Evolutionary conservation across 148 eudicot species (phyloP), one percentile per base, ranked within the genome.

Genomic region (Diospyros lotus): DNA sequence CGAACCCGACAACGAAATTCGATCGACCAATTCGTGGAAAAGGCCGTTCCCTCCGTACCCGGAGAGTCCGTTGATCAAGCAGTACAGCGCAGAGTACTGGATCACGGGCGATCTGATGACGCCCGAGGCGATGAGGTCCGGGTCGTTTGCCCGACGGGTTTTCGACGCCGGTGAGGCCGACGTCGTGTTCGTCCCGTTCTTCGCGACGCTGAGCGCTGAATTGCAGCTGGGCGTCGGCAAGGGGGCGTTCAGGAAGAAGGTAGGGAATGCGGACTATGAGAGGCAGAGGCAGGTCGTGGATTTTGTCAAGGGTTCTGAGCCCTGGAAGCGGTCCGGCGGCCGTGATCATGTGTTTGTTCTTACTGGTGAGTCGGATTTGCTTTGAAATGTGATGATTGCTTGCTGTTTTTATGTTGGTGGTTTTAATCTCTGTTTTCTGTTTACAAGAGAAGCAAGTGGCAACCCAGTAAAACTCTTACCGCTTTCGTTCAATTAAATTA

Each of bases 41-140:
- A 80, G 50, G 11, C 76, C 38, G 11, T 79, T 50, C 79, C 94
- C 93, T 1, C 77, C 82, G 0, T 95, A 90, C 77, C 93, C 99
- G 0, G 94, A 95, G 69, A 95, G 82, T 68, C 98, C 97, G 1
- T 60, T 95, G 64, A 90, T 93, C 14, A 95, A 91, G 72, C 97
- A 95, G 88, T 95, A 95, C 78, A 92, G 97, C 58, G 97, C 94
- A 0, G 99, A 95, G 86, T 95, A 95, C 46, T 95, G 99, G 99
- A 78, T 95, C 76, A 68, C 88, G 83, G 98, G 97, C 5, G 99
- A 95, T 77, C 80, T 95, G 64, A 82, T 90, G 87, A 85, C 97
- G 1, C 79, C 82, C 41, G 84, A 84, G 52, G 70, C 86, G 6
- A 17, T 72, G 52, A 77, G 91, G 81, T 67, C 52, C 8, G 86